These are phyloP conservation scores for Dactylellina parvicollis DNA, from an alignment of 2,329 filamentous ascomycete genomes.

Conservation along the genomic window DNA sequence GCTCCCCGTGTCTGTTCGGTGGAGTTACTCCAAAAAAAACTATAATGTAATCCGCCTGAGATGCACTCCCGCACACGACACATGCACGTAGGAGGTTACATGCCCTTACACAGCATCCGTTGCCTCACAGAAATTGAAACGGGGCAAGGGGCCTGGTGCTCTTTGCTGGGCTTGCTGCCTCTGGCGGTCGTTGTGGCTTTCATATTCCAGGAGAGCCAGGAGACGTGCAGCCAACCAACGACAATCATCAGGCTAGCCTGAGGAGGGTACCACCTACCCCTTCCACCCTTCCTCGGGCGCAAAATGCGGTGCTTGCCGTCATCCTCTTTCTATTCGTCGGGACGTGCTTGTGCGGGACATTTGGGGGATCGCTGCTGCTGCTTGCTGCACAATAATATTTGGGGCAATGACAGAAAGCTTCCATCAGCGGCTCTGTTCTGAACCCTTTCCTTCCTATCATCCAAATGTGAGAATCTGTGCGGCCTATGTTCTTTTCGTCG, in stretches of 20 bases:
- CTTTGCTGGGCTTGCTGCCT: neutral
- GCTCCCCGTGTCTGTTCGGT: too few relatives aligned
- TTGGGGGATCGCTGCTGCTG: too few relatives aligned
- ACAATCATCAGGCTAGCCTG: neutral
- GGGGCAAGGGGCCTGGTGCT: neutral
- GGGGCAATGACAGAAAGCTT: neutral
- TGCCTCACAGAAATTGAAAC: slow-evolving; percentile 8
- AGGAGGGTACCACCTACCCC: neutral
- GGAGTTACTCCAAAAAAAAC: too few relatives aligned
- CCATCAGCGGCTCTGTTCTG: slow-evolving; percentile 19
- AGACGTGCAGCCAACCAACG: slow-evolving; percentile 2
- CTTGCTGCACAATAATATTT: too few relatives aligned
- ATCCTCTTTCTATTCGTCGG: neutral
- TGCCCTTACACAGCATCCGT: slow-evolving; percentile 1
- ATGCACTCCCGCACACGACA: slow-evolving; percentile 23
- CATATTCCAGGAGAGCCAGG: neutral
- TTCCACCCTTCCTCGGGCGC: neutral
- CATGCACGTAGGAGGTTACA: neutral
- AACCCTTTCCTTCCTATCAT: slow-evolving; percentile 16
- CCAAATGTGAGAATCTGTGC: slow-evolving; percentile 36
- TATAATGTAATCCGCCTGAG: neutral
- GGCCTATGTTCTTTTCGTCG: slow-evolving; percentile 19
- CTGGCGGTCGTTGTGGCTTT: neutral
- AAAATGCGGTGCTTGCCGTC: neutral
- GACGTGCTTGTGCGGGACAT: too few relatives aligned